These are phyloP conservation scores for Periconia digitata DNA, from an alignment of 2,329 filamentous ascomycete genomes.

Conservation along the genomic window DNA sequence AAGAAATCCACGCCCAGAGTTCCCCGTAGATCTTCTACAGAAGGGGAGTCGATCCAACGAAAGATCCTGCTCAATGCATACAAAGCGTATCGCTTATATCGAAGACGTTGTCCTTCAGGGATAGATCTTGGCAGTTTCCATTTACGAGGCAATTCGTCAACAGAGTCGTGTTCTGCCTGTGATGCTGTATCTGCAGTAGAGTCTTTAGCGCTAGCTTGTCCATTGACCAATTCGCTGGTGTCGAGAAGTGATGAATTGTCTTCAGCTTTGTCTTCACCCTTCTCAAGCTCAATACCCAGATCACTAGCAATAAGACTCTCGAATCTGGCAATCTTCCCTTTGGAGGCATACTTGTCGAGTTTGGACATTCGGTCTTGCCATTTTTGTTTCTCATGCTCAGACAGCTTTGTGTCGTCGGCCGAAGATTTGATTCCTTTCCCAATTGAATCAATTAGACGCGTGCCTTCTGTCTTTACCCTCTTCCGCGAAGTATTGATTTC, in stretches of 20 bases:
- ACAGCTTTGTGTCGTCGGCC: conserved; percentile 1
- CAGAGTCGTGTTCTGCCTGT: conserved; percentile 15
- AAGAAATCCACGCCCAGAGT: conserved; percentile 48
- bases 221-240: conserved; percentile 22
- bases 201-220: conserved; percentile 16
- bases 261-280: conserved; percentile 9
- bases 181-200: conserved; percentile 10
- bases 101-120: conserved; percentile 52
- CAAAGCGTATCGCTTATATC: conserved; percentile 67
- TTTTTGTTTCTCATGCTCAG: conserved; percentile 18
- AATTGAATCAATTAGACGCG: conserved; percentile 72
- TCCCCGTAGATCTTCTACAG: conserved; percentile 11
- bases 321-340: conserved; percentile 44
- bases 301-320: conserved; percentile 44
- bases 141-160: conserved; percentile 40
- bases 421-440: conserved; percentile 58
- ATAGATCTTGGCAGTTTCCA: conserved; percentile 49
- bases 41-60: conserved; percentile 21
- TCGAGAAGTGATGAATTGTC: conserved; percentile 12
- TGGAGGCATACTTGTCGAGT: conserved; percentile 40
- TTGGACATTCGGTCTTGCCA: conserved; percentile 33
- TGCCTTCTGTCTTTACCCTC: conserved; percentile 44
- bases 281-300: conserved; percentile 38
- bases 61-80: conserved; percentile 56
- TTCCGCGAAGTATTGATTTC: conserved; percentile 36